Conservation (phyloP, 768 basidiomycete species). For the Pleurotus cornucopiae region DNA sequence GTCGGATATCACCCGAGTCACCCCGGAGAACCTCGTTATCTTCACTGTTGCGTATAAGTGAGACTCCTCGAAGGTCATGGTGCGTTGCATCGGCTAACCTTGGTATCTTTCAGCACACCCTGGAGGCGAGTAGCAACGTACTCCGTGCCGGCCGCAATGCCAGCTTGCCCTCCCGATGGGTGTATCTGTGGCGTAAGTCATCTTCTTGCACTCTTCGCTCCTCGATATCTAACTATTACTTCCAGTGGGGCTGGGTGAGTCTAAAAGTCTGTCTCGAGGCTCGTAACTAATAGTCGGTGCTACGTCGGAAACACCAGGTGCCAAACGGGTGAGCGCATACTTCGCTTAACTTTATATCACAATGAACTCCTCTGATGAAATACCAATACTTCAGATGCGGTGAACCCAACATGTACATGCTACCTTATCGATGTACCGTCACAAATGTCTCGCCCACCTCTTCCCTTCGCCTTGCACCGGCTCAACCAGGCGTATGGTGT, state of each 20-base stretch:
- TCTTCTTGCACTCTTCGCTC: not conserved
- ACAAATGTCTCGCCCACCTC: conserved; percentile 24
- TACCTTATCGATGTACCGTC: conserved; percentile 35
- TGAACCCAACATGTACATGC: conserved; percentile 44
- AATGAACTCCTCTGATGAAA: not conserved
- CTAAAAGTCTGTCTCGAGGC: too few relatives aligned
- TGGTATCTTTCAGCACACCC: conserved; percentile 27
- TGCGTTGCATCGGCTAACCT: not conserved
- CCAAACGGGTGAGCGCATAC: conserved; percentile 16
- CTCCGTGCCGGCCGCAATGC: conserved; percentile 32
- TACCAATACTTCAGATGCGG: conserved; percentile 27
- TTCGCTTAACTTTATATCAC: conserved; percentile 10
- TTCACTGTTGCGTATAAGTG: conserved; percentile 37
- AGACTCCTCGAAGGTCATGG: conserved; percentile 9
- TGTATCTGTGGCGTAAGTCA: conserved; percentile 39
- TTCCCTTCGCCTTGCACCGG: conserved; percentile 23
- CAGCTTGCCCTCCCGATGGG: conserved; percentile 37
- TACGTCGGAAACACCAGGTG: conserved; percentile 12
- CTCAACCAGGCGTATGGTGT: conserved; percentile 36
- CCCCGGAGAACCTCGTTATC: conserved; percentile 38
- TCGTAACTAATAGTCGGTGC: not conserved
- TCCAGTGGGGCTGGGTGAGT: conserved; percentile 42
- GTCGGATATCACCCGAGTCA: conserved; percentile 35
- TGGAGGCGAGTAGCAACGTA: conserved; percentile 41
- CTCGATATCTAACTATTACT: not conserved